Evolutionary conservation across 164 flowering plant species (phyloP).

Genomic region (Stephania yunnanensis): DNA sequence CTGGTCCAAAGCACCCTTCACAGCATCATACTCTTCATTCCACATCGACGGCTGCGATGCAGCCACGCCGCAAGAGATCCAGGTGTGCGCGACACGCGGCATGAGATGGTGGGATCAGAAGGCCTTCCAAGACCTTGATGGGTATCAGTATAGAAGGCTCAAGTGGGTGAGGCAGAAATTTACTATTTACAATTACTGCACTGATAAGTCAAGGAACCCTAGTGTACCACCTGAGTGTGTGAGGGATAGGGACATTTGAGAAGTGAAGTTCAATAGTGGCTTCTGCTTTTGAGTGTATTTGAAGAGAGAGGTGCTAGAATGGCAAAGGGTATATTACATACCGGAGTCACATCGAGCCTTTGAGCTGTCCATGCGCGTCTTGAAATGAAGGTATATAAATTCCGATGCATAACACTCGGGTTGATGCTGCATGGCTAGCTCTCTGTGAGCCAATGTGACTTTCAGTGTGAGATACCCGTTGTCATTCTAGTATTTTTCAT

Average conservation of each 20-base stretch:
- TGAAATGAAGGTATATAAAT: no score
- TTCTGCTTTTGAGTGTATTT: no score
- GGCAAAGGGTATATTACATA: no score
- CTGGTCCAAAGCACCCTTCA: conserved; percentile 42
- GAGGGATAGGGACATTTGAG: conserved; percentile 18
- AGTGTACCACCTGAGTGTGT: conserved; percentile 25
- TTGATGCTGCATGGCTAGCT: no score
- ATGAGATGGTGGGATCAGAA: conserved; percentile 32
- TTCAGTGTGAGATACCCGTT: no score
- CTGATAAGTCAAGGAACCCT: conserved; percentile 19
- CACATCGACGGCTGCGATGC: conserved; percentile 44
- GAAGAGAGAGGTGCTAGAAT: no score
- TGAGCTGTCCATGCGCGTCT: no score
- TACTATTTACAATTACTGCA: conserved; percentile 31
- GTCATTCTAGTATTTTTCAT: no score
- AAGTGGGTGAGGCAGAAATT: conserved; percentile 19
- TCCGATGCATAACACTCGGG: no score
- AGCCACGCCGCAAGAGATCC: conserved; percentile 11
- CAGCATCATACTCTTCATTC: conserved; percentile 32
- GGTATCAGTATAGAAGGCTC: conserved; percentile 17
- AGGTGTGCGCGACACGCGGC: conserved; percentile 23
- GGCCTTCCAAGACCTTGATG: conserved; percentile 26
- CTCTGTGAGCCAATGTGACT: no score
- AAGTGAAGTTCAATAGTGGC: no score
- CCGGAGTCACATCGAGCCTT: no score